These are phyloP conservation scores for Xylaria longipes DNA, from an alignment of 495 filamentous ascomycete species.

Conservation along the genomic window DNA sequence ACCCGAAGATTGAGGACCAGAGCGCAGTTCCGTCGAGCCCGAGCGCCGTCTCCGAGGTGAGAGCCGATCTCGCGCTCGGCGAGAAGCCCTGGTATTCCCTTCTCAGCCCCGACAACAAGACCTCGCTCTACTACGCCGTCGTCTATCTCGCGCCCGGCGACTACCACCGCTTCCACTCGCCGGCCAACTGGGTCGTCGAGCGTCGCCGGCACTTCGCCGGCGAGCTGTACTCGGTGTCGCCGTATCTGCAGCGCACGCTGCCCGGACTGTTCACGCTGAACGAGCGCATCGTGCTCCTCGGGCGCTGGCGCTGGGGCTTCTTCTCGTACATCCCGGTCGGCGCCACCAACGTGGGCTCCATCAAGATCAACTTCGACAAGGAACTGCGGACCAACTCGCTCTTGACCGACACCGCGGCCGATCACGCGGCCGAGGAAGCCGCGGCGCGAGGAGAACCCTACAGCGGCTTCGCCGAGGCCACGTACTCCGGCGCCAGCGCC, in stretches of 20 bases:
- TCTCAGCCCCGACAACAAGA: constrained; percentile 59
- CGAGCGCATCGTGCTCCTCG: constrained; percentile 91
- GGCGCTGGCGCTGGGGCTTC: constrained; percentile 96
- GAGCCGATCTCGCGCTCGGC: constrained; percentile 78
- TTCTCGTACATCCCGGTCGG: constrained; percentile 95
- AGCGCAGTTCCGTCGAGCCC: constrained; percentile 63
- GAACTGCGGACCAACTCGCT: constrained; percentile 94
- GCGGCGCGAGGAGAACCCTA: constrained; percentile 77
- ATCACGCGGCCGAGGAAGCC: constrained; percentile 79
- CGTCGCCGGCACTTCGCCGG: constrained; percentile 93
- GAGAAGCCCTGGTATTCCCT: constrained; percentile 81
- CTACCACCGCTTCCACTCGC: constrained; percentile 98
- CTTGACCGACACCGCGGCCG: constrained; percentile 86
- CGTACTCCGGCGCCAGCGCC: constrained; percentile 77
- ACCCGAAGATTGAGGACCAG: constrained; percentile 60
- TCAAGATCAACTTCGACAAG: constrained; percentile 95
- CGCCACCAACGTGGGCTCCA: constrained; percentile 97
- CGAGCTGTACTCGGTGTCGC: constrained; percentile 92
- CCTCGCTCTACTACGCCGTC: constrained; percentile 89
- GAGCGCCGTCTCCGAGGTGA: constrained; percentile 78
- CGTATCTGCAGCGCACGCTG: constrained; percentile 88
- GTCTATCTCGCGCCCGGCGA: constrained; percentile 98
- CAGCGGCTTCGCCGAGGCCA: constrained; percentile 87
- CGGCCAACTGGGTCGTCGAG: constrained; percentile 91
- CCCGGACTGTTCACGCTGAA: constrained; percentile 96